Percentiles rank a stretch among this genome's conserved stretches.
Evolutionary conservation across 495 filamentous ascomycete genomes (phyloP).

Genomic region (Corynascus novoguineensis): DNA sequence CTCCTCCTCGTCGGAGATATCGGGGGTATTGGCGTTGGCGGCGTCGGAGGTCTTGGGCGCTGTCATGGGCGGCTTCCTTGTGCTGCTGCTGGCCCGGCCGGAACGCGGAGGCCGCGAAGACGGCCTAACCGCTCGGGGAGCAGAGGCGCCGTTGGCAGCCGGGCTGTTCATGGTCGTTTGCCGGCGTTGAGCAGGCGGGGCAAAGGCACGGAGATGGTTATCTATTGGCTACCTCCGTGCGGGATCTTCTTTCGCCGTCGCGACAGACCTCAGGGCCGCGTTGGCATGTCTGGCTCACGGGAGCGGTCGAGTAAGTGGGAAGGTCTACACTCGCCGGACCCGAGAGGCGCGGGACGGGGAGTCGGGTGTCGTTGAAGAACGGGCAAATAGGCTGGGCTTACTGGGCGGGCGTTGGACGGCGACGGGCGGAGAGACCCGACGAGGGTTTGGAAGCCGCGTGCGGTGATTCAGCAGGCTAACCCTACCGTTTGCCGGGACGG

Average conservation of each 20-base stretch:
- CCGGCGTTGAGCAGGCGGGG: neutral
- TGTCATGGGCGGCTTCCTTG: slow-evolving; percentile 15
- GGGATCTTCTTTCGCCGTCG: slow-evolving; percentile 7
- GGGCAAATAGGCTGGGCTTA: neutral
- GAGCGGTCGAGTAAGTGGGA: neutral
- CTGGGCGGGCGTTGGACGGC: neutral
- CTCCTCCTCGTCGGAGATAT: slow-evolving; percentile 38
- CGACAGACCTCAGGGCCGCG: neutral
- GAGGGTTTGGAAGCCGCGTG: slow-evolving; percentile 8
- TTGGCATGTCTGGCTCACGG: slow-evolving; percentile 6
- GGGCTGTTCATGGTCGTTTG: slow-evolving; percentile 18
- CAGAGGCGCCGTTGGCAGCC: slow-evolving; percentile 7
- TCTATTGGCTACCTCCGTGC: neutral
- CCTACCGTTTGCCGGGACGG: slow-evolving; percentile 13
- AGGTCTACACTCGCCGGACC: slow-evolving; percentile 4
- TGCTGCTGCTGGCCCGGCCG: slow-evolving; percentile 17
- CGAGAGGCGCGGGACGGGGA: neutral
- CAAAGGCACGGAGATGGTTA: neutral
- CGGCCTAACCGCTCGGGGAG: slow-evolving; percentile 21
- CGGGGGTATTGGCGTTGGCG: slow-evolving; percentile 16
- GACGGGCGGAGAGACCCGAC: slow-evolving; percentile 9
- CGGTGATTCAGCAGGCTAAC: slow-evolving; percentile 7
- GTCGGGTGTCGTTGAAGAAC: slow-evolving; percentile 8
- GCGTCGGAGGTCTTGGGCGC: slow-evolving; percentile 14
- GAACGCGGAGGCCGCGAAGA: slow-evolving; percentile 22